Conservation (phyloP, 352 stramenopile species). For the Pythium diclinum region DNA sequence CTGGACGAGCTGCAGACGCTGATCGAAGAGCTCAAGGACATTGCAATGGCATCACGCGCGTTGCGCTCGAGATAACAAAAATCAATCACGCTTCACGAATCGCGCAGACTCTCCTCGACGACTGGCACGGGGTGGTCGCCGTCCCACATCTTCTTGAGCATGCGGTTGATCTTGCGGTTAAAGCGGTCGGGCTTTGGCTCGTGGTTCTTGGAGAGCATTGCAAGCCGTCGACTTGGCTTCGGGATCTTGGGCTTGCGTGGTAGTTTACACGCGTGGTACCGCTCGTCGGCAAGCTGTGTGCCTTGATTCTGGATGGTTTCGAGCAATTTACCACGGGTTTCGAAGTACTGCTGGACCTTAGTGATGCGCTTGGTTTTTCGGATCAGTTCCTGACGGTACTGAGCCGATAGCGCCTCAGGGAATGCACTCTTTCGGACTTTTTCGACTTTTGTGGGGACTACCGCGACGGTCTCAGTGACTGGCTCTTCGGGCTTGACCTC, state of each 20-base stretch:
- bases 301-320: conserved; percentile 38
- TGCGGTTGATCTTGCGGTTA: conserved; percentile 78
- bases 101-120: conserved; percentile 74
- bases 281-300: conserved; percentile 23
- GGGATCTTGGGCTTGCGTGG: conserved; percentile 72
- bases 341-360: conserved; percentile 51
- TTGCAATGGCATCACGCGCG: conserved; percentile 51
- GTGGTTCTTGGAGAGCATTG: conserved; percentile 39
- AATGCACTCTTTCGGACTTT: conserved; percentile 55
- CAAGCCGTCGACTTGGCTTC: conserved; percentile 39
- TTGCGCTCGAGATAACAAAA: conserved; percentile 23
- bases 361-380: conserved; percentile 45
- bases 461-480: not conserved
- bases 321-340: conserved; percentile 45
- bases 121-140: conserved; percentile 65
- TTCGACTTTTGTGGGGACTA: conserved; percentile 16
- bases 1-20: conserved; percentile 65
- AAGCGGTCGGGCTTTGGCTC: conserved; percentile 62
- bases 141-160: conserved; percentile 66
- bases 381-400: conserved; percentile 65
- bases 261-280: conserved; percentile 10
- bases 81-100: conserved; percentile 32
- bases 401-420: conserved; percentile 38
- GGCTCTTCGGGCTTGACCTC: not conserved
- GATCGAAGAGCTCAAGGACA: conserved; percentile 70